Evolutionary conservation across 2,329 filamentous ascomycete genomes (phyloP).

Genomic region (Aspergillus quadricinctus): DNA sequence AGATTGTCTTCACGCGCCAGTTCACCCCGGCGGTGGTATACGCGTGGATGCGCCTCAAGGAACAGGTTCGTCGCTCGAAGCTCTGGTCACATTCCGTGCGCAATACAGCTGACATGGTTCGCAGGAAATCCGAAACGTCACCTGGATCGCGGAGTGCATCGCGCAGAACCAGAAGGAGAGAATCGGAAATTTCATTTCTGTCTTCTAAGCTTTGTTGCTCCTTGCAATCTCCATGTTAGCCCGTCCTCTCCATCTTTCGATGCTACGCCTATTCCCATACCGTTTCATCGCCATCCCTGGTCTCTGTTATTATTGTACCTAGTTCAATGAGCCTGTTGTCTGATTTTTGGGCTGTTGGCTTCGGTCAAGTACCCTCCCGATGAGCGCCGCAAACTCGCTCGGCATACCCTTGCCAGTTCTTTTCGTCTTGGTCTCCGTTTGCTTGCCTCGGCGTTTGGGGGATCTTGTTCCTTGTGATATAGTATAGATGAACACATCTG

Average conservation of each 20-base stretch:
- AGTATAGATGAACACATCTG: slow-evolving; percentile 14
- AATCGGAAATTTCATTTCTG: slow-evolving; percentile 98
- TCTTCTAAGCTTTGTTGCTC: slow-evolving; percentile 60
- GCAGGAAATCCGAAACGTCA: slow-evolving; percentile 98
- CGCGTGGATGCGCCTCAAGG: slow-evolving; percentile 93
- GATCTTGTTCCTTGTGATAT: slow-evolving; percentile 22
- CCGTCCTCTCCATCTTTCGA: slow-evolving; percentile 12
- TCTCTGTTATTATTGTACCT: slow-evolving; percentile 20
- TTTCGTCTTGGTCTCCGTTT: slow-evolving; percentile 12
- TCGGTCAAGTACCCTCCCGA: slow-evolving; percentile 1
- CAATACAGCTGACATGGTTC: slow-evolving; percentile 19
- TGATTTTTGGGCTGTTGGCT: background rate
- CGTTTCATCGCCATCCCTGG: slow-evolving; percentile 24
- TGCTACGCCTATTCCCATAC: slow-evolving; percentile 12
- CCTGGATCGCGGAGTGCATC: slow-evolving; percentile 99
- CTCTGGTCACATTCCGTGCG: background rate
- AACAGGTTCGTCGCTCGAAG: slow-evolving; percentile 66
- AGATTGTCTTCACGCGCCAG: slow-evolving; percentile 89
- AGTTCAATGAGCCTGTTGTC: slow-evolving; percentile 4
- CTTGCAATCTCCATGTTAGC: slow-evolving; percentile 10
- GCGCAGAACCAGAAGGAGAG: slow-evolving; percentile 99
- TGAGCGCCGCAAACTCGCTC: slow-evolving; percentile 26
- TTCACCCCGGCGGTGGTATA: slow-evolving; percentile 95
- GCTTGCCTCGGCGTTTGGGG: slow-evolving; percentile 24
- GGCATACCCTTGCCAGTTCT: slow-evolving; percentile 18